Percentiles rank a stretch among this genome's conserved stretches.
Evolutionary conservation across 805 yeast genomes (phyloP).

Genomic region (Candida yuanshanica): DNA sequence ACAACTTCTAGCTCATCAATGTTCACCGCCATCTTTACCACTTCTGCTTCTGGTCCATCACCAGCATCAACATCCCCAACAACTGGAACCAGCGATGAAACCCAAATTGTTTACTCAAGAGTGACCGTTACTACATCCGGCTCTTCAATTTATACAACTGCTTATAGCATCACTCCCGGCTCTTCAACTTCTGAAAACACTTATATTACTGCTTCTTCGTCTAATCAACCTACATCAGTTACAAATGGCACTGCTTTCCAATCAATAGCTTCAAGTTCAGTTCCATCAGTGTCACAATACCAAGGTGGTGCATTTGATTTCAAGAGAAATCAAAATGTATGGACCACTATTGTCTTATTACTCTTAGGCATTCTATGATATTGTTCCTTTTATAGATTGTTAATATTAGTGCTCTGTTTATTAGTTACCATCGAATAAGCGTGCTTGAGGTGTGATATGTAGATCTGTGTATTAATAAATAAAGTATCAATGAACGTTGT

Average conservation of each 20-base stretch:
- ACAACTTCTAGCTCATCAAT: slow-evolving; percentile 21
- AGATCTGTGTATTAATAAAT: too few species aligned
- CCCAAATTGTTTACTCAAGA: too few species aligned
- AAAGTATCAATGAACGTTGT: neutral
- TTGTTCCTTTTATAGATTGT: too few species aligned
- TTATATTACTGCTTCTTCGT: slow-evolving; percentile 24
- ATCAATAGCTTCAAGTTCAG: neutral
- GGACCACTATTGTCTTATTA: neutral
- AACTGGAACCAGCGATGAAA: too few species aligned
- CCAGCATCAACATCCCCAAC: too few species aligned
- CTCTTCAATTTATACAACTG: too few species aligned
- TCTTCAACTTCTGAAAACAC: slow-evolving; percentile 20
- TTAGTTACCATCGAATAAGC: too few species aligned
- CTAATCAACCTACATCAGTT: too few species aligned
- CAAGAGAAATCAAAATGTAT: neutral
- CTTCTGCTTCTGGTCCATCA: slow-evolving; percentile 4
- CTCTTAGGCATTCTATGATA: neutral
- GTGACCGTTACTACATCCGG: too few species aligned
- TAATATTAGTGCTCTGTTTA: too few species aligned
- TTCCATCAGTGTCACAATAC: slow-evolving; percentile 1
- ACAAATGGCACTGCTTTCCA: slow-evolving; percentile 24
- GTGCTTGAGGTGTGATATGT: too few species aligned
- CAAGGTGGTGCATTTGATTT: slow-evolving; percentile 8
- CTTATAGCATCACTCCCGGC: too few species aligned
- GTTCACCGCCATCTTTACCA: neutral